Conservation (phyloP, 2,329 filamentous ascomycete species). For the Cladorrhinum sp. region DNA sequence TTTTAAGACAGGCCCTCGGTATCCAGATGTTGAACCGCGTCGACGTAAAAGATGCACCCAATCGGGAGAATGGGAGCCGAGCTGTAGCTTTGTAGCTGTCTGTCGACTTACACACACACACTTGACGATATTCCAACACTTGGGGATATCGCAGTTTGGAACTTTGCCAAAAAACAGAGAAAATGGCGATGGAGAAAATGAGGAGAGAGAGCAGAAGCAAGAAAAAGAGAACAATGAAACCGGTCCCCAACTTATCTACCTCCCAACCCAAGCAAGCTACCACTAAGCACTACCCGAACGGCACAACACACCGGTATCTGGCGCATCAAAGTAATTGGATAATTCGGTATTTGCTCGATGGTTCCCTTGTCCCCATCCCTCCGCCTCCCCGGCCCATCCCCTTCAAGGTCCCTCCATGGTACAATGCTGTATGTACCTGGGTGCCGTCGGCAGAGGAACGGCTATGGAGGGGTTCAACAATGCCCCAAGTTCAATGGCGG, state of each 20-base stretch:
- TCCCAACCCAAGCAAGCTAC: neutral
- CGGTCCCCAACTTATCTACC: conserved; percentile 10
- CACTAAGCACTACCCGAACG: conserved; percentile 1
- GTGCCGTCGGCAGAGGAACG: conserved; percentile 25
- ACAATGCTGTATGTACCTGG: conserved; percentile 14
- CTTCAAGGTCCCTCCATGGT: neutral
- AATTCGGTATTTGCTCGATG: neutral
- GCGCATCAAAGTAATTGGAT: neutral
- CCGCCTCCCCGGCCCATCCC: neutral
- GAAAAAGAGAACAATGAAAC: conserved; percentile 5
- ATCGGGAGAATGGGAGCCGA: conserved; percentile 5
- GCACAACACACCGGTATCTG: conserved; percentile 8
- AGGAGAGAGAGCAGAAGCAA: neutral
- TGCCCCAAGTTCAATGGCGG: conserved; percentile 3
- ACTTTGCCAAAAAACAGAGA: neutral
- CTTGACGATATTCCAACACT: neutral
- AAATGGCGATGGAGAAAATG: neutral
- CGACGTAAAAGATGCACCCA: neutral
- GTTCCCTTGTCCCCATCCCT: conserved; percentile 3
- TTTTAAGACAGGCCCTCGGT: neutral
- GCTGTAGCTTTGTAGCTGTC: neutral
- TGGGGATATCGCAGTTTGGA: neutral
- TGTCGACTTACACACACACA: neutral
- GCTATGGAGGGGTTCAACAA: conserved; percentile 19
- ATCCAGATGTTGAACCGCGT: neutral